Evolutionary conservation across 2,329 filamentous ascomycete species (phyloP).

Genomic region (Dothidotthia symphoricarpi): DNA sequence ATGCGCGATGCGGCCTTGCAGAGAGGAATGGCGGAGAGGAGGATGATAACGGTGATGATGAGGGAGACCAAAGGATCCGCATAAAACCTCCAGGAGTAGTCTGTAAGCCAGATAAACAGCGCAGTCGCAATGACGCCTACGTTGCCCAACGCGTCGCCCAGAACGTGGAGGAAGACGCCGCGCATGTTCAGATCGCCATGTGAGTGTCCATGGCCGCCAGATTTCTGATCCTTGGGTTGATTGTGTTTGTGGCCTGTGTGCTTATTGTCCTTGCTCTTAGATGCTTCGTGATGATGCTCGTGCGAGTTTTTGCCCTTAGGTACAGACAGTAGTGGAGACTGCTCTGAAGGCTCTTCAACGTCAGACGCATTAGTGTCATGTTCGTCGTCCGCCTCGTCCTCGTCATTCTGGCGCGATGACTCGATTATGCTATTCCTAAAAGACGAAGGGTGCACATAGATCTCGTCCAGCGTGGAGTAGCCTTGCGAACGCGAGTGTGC

Average conservation of each 20-base stretch:
- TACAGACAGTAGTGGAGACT: conserved; percentile 38
- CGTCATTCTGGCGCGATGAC: conserved; percentile 64
- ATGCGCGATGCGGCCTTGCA: conserved; percentile 81
- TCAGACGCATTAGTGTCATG: conserved; percentile 49
- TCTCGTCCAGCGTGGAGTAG: conserved; percentile 61
- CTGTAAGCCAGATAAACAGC: conserved; percentile 86
- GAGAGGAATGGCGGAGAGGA: conserved; percentile 72
- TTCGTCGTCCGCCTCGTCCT: conserved; percentile 58
- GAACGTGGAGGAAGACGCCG: conserved; percentile 66
- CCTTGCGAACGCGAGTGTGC: conserved; percentile 58
- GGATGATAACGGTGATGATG: conserved; percentile 79
- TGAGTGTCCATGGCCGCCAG: conserved; percentile 68
- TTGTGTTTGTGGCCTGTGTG: conserved; percentile 79
- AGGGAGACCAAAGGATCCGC: conserved; percentile 90
- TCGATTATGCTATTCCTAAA: conserved; percentile 92
- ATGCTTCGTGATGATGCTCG: conserved; percentile 15
- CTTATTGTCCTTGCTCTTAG: conserved; percentile 27
- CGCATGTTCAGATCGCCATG: conserved; percentile 93
- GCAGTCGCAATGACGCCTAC: conserved; percentile 81
- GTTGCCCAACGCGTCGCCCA: conserved; percentile 83
- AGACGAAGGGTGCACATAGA: conserved; percentile 83
- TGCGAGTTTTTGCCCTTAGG: conserved; percentile 26
- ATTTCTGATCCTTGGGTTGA: conserved; percentile 64
- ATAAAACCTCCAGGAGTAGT: conserved; percentile 79
- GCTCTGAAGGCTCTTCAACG: conserved; percentile 44